Base-by-base conservation (phyloP, 805 yeast species). In the Spathaspora sp. region DNA sequence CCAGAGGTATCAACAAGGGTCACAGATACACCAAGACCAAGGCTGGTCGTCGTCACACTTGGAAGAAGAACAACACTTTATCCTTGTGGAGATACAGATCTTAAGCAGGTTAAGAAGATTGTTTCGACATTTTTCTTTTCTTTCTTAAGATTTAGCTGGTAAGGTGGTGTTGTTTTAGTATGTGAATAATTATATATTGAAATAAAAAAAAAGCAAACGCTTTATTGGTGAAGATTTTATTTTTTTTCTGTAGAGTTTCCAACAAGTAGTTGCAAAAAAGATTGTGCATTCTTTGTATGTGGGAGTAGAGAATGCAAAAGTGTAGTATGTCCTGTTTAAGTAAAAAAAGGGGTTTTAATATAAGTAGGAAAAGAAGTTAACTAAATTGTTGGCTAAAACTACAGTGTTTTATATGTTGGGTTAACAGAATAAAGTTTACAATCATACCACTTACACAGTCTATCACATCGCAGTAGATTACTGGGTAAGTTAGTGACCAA, bases 1-100 rank as follows among this genome's bases (percentile, higher is more conserved):
- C 96, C 80, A 89, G 99, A 86, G 99, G 99, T 89, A 90, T 94
- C 86, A 91, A 92, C 96, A 94, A 93, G 89, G 99, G 99, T 79
- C 99, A 94, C 93, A 82, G 83, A 78, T 94, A 72, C 97, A 84
- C 87, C 97, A 91, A 93, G 87, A 93, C 98, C 85, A 78, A 80
- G 70, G 91, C 97, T 70, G 99, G 99, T 77, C 91, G 97, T 82
- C 89, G 96, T 79, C 96, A 93, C 90, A 94, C 93, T 82, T 93
- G 99, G 99, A 94, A 93, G 90, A 89, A 84, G 78, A 91, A 93
- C 84, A 94, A 93, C 94, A 94, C 99, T 69, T 85, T 93, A 75
- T 87, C 96, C 67, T 81, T 93, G 81, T 93, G 99, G 99, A 89
- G 99, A 87, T 93, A 93, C 97, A 91, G 99, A 85, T 82, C 86